Evolutionary conservation across 306 rosid species (phyloP), one percentile per base, ranked within the genome.

Genomic region (Macrotyloma uniflorum): DNA sequence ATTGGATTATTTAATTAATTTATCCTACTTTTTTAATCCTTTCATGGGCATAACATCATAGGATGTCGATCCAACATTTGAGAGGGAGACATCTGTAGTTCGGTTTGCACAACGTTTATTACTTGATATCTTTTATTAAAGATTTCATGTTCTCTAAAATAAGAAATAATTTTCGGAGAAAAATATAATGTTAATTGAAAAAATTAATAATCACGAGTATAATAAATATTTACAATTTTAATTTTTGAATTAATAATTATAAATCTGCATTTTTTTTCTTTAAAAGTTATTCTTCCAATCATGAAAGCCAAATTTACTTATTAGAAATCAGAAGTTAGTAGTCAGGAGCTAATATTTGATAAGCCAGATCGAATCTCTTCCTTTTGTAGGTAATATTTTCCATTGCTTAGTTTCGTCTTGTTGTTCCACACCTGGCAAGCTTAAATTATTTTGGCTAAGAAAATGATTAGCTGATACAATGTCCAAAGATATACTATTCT

Each of bases 381-480:
- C 30, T n/a, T 53, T 47, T 30, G 12, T 3, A 30, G 55, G 50
- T 16, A 16, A 14, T 67, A 8, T 13, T 68, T 47, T 61, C 32
- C 26, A 32, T 43, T 18, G 19, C 53, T 47, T n/a, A 14, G 8
- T 38, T 71, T 84, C 24, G 75, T 33, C 30, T 26, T 35, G 9
- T 11, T 47, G 75, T 68, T 22, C 32, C 62, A 66, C 13, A 11
- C 47, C 76, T 30, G 86, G 63, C 79, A 82, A 66, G 70, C 61
- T 79, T 20, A 28, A 50, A 18, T 67, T 22, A 20, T 49, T 20
- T 83, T 55, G 66, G 36, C 40, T 15, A 26, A 61, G 12, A 49
- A 53, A 20, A 58, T 75, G 43, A 58, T 62, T 36, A 63, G 35
- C 59, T 26, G 78, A 58, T 38, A 23, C n/a, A n/a, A 5, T 71